These are phyloP conservation scores for Cornus suecica DNA, from an alignment of 148 eudicot genomes.

Conservation along the genomic window DNA sequence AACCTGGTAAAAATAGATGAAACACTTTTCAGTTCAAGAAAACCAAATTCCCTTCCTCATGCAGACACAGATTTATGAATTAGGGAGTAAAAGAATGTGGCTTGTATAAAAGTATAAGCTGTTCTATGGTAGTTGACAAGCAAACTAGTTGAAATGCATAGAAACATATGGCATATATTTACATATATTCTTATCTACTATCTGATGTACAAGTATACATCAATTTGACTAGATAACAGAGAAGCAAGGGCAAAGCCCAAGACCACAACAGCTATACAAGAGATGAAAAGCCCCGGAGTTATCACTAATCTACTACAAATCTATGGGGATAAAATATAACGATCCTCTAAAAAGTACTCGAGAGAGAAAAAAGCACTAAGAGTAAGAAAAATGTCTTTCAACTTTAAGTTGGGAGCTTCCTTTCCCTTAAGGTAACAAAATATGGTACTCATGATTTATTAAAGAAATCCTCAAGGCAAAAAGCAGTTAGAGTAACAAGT, in stretches of 20 bases:
- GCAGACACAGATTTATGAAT: not conserved
- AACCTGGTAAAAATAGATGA: conserved; percentile 47
- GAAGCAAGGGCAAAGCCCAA: not conserved
- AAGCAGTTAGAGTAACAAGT: not conserved
- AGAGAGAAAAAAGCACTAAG: not conserved
- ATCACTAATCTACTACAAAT: not conserved
- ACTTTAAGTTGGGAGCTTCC: not conserved
- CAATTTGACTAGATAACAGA: not conserved
- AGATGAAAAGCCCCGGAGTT: conserved; percentile 1
- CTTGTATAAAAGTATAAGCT: not conserved
- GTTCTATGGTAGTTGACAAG: not conserved
- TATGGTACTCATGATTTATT: not conserved
- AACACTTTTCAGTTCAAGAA: conserved; percentile 7
- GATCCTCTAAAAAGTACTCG: not conserved
- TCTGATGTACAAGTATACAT: not conserved
- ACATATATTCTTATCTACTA: not conserved
- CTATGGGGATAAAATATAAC: not conserved
- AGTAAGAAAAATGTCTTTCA: not conserved
- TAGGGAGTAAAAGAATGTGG: not conserved
- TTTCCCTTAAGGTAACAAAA: not conserved
- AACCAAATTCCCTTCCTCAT: not conserved
- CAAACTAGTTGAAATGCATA: not conserved
- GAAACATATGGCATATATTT: not conserved
- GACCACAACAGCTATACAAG: not conserved
- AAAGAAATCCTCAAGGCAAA: not conserved